A percentile compares a stretch with the other conserved stretches of the same genome.
These are phyloP conservation scores for Elaeis guineensis DNA, from an alignment of 176 grass and related monocot species.

Conservation along the genomic window DNA sequence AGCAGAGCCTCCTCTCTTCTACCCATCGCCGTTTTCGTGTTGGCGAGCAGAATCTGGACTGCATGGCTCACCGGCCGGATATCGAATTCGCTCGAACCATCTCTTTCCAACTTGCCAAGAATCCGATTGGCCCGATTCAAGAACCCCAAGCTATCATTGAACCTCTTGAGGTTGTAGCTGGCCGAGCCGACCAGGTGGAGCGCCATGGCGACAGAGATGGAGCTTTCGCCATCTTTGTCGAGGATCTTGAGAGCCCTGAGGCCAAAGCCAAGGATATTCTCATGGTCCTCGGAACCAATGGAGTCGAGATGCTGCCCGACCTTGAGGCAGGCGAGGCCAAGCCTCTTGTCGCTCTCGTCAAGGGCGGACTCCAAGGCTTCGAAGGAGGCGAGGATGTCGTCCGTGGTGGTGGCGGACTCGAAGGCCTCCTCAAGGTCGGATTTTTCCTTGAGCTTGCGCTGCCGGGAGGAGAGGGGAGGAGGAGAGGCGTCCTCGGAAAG, in stretches of 20 bases:
- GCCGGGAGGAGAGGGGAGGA: slow-evolving; percentile 8
- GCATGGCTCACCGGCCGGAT: slow-evolving; percentile 71
- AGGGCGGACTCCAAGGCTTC: slow-evolving; percentile 42
- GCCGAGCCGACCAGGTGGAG: slow-evolving; percentile 78
- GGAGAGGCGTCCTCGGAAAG: slow-evolving; percentile 17
- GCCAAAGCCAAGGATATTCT: slow-evolving; percentile 47
- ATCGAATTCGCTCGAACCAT: slow-evolving; percentile 40
- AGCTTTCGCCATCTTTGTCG: slow-evolving; percentile 33
- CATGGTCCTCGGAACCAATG: slow-evolving; percentile 29
- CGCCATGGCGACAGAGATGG: slow-evolving; percentile 80
- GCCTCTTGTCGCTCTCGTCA: slow-evolving; percentile 42
- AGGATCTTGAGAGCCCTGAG: slow-evolving; percentile 61
- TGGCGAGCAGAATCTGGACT: slow-evolving; percentile 60
- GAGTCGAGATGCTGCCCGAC: slow-evolving; percentile 89
- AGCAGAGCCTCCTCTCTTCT: slow-evolving; percentile 74
- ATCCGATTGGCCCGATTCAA: slow-evolving; percentile 57
- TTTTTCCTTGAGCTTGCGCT: slow-evolving; percentile 22
- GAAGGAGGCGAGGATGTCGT: slow-evolving; percentile 51
- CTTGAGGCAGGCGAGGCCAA: slow-evolving; percentile 92
- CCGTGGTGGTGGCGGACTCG: slow-evolving; percentile 48
- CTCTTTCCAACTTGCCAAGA: slow-evolving; percentile 14
- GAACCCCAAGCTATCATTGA: slow-evolving; percentile 82
- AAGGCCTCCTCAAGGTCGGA: slow-evolving; percentile 49
- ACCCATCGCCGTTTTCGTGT: slow-evolving; percentile 80
- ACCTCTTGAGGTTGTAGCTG: slow-evolving; percentile 64